phyloP scores from a whole-genome alignment of 2,329 filamentous ascomycete species.

The Fusarium concolor region DNA sequence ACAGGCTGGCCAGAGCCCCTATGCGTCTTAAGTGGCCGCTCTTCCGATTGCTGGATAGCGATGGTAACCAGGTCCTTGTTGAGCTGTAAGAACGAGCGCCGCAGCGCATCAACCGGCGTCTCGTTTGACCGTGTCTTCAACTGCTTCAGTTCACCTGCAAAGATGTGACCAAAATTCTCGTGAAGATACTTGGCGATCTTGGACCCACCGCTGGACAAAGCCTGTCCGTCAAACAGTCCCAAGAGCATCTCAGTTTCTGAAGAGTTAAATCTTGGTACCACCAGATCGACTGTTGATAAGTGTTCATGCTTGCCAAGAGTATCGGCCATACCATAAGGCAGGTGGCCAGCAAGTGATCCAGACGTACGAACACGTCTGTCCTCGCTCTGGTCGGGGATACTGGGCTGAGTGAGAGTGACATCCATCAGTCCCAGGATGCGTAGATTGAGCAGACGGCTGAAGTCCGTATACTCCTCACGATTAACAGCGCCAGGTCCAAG shows the following conservation, averaged over 20 bases:
- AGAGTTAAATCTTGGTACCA: slow-evolving; percentile 90
- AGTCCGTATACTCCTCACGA: slow-evolving; percentile 82
- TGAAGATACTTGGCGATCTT: slow-evolving; percentile 97
- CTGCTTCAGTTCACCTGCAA: slow-evolving; percentile 82
- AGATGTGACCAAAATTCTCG: slow-evolving; percentile 91
- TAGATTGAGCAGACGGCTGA: slow-evolving; percentile 84
- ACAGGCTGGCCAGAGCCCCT: slow-evolving; percentile 78
- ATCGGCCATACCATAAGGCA: slow-evolving; percentile 98
- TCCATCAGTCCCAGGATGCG: slow-evolving; percentile 96
- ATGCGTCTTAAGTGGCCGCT: slow-evolving; percentile 73
- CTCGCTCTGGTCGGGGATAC: slow-evolving; percentile 93
- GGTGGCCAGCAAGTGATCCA: slow-evolving; percentile 88
- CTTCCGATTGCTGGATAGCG: slow-evolving; percentile 83
- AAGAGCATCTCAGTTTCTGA: slow-evolving; percentile 90
- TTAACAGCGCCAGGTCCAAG: slow-evolving; percentile 66
- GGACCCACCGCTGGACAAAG: slow-evolving; percentile 88
- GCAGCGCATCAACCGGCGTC: slow-evolving; percentile 82
- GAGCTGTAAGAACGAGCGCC: slow-evolving; percentile 85
- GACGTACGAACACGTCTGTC: slow-evolving; percentile 96
- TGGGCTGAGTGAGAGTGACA: slow-evolving; percentile 92
- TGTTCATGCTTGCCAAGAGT: slow-evolving; percentile 94
- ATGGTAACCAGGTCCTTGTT: slow-evolving; percentile 95
- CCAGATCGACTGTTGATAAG: slow-evolving; percentile 93
- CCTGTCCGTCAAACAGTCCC: slow-evolving; percentile 95
- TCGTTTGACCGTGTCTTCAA: slow-evolving; percentile 76